phyloP scores from a whole-genome alignment of 805 yeast genomes.

The Ogataea nakhonphanomensis region DNA sequence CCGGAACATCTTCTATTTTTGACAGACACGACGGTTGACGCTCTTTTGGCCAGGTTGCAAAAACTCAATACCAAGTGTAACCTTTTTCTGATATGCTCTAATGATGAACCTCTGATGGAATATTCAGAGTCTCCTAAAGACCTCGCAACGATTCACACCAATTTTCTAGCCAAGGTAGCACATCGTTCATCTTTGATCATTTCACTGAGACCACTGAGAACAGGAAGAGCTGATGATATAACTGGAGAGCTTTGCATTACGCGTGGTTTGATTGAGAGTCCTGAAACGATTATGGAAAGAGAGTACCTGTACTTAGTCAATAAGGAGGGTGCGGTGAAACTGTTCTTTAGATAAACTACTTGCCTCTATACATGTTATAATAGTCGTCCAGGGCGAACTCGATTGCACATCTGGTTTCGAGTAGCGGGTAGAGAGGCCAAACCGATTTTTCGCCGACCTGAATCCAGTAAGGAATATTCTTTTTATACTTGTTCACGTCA shows the following conservation, averaged over 20 bases:
- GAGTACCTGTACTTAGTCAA: slow-evolving; percentile 60
- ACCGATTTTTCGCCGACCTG: slow-evolving; percentile 86
- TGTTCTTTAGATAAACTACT: slow-evolving; percentile 39
- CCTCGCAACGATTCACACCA: slow-evolving; percentile 37
- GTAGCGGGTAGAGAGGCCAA: slow-evolving; percentile 84
- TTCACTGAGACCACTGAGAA: slow-evolving; percentile 62
- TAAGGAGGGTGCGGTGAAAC: slow-evolving; percentile 48
- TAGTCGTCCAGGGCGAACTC: slow-evolving; percentile 85
- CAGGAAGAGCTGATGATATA: slow-evolving; percentile 80
- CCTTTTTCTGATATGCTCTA: slow-evolving; percentile 21
- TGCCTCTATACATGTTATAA: slow-evolving; percentile 39
- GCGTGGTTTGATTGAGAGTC: slow-evolving; percentile 44
- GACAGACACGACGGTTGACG: slow-evolving; percentile 6
- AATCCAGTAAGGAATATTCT: slow-evolving; percentile 85
- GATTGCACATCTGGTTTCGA: slow-evolving; percentile 85
- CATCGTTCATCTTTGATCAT: slow-evolving; percentile 52
- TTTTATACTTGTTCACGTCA: slow-evolving; percentile 66
- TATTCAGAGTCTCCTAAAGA: slow-evolving; percentile 18
- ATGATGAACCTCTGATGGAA: slow-evolving; percentile 22
- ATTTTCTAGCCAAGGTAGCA: slow-evolving; percentile 44
- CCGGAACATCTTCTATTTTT: slow-evolving; percentile 30
- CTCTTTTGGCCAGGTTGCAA: slow-evolving; percentile 20
- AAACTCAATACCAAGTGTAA: slow-evolving; percentile 20
- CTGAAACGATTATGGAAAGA: slow-evolving; percentile 43
- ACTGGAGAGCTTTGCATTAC: slow-evolving; percentile 68